Base-by-base conservation (phyloP, 306 rosid species). In the Casuarina glauca region DNA sequence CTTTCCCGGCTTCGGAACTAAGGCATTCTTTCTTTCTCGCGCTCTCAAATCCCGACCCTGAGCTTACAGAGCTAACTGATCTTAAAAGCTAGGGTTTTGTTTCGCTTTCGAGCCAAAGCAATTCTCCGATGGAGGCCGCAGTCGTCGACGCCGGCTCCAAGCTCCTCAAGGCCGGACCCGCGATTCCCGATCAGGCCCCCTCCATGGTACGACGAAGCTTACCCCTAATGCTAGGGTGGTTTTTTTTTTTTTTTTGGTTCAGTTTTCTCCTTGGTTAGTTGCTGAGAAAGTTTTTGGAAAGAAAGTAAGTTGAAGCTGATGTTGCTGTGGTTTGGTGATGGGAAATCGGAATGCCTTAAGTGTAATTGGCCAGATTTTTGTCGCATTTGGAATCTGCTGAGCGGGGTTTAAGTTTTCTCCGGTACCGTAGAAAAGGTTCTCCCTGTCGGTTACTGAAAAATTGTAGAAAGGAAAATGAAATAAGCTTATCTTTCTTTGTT, bases 161-260 rank as follows among this genome's bases (percentile, higher is more conserved):
- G 81, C 91, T 92, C 75, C 93, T 94, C 84, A 94, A 94, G 82
- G 98, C 98, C 1, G 98, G 97, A 72, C 92, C 94, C 19, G 97
- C 98, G 70, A 85, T 94, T 77, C 98, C 98, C 60, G 98, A 94
- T 84, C 98, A 94, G 76, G 77, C 97, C 82, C 98, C 98, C 13
- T 83, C 93, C 44, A 77, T 94, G 97, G 98, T 94, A 79, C 42
- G 74, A 15, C 66, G 9, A 55, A 20, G 35, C 66, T 35, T 15
- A 48, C 51, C 51, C 12, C 12, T 46, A 2, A 6, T 10, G 10
- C 49, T 2, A 45, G 50, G 9, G 10, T 46, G 9, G 50, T 8
- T 44, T 44, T 44, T 44, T 44, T 44, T 43, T 43, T 2, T 44
- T 5, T 44, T 44, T 44, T 44, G 48, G 9, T 44, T 19, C 32